Evolutionary conservation across 2,329 filamentous ascomycete species (phyloP), one percentile per base, ranked within the genome.

Genomic region (Dactylonectria estremocensis): DNA sequence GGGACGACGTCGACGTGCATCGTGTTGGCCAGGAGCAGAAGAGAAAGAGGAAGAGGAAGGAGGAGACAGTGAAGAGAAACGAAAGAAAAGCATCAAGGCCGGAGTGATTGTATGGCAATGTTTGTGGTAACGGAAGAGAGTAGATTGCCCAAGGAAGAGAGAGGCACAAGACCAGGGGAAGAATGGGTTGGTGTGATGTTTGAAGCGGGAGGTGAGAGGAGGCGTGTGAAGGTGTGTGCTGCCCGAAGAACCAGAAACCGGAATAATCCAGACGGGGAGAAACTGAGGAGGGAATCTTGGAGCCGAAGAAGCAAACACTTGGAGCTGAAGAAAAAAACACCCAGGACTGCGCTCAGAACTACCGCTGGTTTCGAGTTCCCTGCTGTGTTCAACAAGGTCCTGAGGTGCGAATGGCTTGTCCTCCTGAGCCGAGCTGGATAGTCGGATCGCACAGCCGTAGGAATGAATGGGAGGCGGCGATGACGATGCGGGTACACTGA

Each of bases 1-100:
- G 52, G 60, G 50, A 69, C 49, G n/a, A 62, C 18, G 33, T 61
- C 46, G 50, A 54, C 56, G 53, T 65, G 33, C 73, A 76, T 76
- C 5, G 11, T 48, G 56, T 24, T 46, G 14, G 46, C 22, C n/a
- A 3, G 31, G 5, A 24, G 16, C 13, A 13, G 40, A 48, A 16
- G 13, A 18, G 45, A 22, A n/a, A 18, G n/a, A 18, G 40, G 35
- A n/a, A 50, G 43, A 52, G 22, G 33, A n/a, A 20, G 40, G 37
- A 8, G 33, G 48, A 20, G 13, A 35, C 14, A 18, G 2, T 28
- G n/a, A 35, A 18, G 24, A 35, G 31, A 53, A 35, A 16, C 24
- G n/a, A 20, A 37, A 20, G 31, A 35, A 20, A 10, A 9, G 18
- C 50, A 53, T 53, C 28, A 53, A 53, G 11, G 10, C 31, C 2